Base-by-base conservation (phyloP, 345 rosid species). In the Raphanus raphanistrum region DNA sequence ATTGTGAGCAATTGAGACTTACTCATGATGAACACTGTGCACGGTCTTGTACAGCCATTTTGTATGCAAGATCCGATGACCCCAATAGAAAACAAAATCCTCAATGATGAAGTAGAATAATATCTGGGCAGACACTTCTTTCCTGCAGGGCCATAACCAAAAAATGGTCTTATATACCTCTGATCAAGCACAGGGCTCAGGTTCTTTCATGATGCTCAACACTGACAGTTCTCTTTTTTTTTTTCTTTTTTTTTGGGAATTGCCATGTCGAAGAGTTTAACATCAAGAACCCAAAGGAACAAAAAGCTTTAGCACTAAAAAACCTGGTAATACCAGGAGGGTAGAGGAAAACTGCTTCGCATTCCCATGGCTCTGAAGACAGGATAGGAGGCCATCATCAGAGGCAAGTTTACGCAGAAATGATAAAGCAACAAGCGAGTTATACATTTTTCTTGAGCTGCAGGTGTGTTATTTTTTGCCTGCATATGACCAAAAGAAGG, bases 1-100 rank as follows among this genome's bases (percentile, higher is more conserved):
- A 16, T 32, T 41, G 72, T 71, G 38, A 59, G 29, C 15, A 61
- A 26, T 4, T 57, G 50, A 45, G 74, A 84, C 99, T 91, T 84
- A 95, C 99, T 95, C 99, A 70, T 95, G 99, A 84, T 95, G 99
- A 61, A 93, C 96, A 87, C 96, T 89, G 84, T 95, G 99, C 16
- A 93, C 99, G 68, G 93, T 91, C 87, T 95, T 89, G 86, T 95
- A 95, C 80, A 95, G 73, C 99, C 99, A 92, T 86, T 93, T 95
- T 12, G 93, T 85, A 41, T 95, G 99, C 66, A 95, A 83, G 66
- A 95, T 71, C 52, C 99, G 85, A 75, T 95, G 99, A 60, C 99
- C 99, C 99, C 99, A 95, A 64, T 95, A 95, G 88, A 95, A 93
- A 4, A 95, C 86, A 73, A 95, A 95, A 85, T 95, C 99, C 86